A percentile compares a stretch with the other conserved stretches of the same genome.
phyloP scores from a whole-genome alignment of 352 stramenopile genomes.

The Pythium vanterpoolii region DNA sequence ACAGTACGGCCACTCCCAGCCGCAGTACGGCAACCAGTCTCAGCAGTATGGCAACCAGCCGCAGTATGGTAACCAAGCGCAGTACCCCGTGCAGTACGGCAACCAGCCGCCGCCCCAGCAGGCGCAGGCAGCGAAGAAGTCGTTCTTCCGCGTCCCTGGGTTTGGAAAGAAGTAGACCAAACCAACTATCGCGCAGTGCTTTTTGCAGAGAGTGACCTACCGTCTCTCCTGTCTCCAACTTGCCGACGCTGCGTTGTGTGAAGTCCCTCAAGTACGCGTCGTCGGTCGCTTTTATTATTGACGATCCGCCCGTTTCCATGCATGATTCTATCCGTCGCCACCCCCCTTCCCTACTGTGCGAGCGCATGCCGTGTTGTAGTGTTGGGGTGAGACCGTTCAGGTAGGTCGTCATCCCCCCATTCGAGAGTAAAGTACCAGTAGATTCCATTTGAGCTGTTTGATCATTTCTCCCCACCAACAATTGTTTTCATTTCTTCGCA shows the following conservation, averaged over 20 bases:
- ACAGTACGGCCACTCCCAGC: slow-evolving; percentile 23
- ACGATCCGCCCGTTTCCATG: slow-evolving; percentile 4
- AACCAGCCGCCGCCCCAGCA: slow-evolving; percentile 42
- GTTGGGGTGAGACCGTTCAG: background rate
- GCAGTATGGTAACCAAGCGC: slow-evolving; percentile 31
- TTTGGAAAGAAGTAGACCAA: slow-evolving; percentile 70
- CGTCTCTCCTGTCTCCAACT: background rate
- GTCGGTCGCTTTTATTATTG: slow-evolving; percentile 28
- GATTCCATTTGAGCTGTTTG: slow-evolving; percentile 5
- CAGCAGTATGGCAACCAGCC: slow-evolving; percentile 27
- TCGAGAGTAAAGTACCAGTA: slow-evolving; percentile 15
- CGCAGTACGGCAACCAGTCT: slow-evolving; percentile 36
- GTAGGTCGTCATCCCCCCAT: slow-evolving; percentile 4
- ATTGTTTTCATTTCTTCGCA: background rate
- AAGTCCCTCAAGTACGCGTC: background rate
- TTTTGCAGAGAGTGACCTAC: background rate
- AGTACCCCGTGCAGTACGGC: slow-evolving; percentile 48
- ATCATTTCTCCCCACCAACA: background rate
- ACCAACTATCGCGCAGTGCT: background rate
- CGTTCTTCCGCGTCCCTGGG: slow-evolving; percentile 63
- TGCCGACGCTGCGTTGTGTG: background rate
- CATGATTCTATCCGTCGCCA: background rate
- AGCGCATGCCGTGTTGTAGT: slow-evolving; percentile 8
- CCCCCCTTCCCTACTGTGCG: background rate
- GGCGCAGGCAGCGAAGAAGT: slow-evolving; percentile 53